Evolutionary conservation across 495 filamentous ascomycete species (phyloP), one percentile per base, ranked within the genome.

Genomic region (Penicillium samsonianum): DNA sequence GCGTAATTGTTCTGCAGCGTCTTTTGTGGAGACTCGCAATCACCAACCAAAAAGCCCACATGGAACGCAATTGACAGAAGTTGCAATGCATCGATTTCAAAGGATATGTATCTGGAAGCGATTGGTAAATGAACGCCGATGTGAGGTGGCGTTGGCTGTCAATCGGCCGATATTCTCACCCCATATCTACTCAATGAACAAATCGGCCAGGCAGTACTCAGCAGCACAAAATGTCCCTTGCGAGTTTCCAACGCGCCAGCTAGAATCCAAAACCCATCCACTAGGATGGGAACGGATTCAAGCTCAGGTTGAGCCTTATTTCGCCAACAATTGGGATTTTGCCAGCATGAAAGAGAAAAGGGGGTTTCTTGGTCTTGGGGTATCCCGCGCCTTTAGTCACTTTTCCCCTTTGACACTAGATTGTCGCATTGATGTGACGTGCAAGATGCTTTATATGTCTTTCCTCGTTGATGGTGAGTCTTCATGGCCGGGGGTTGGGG

Each of bases 401-500:
- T 62, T 55, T n/a, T 62, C 60, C 14, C 65, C 65, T 11, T 44
- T 67, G 17, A 59, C 59, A 0, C 46, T 65, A 2, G 25, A 62
- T 25, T 50, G 56, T 30, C 62, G 62, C 4, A 63, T 65, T 26
- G 59, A 65, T 19, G 44, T 45, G 30, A 60, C 59, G 5, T 57
- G 65, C 33, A 62, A 55, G 17, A 49, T 65, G 53, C 62, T 60
- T 43, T 67, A 62, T 41, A 33, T 67, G 25, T 42, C 40, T 11
- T 26, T 65, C 8, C 30, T 67, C 16, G 60, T 65, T 50, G 65
- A 67, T 50, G 62, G 62, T 67, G 16, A 35, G 65, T 50, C 12
- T 0, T 11, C 9, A 28, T 14, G 4, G 19, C 23, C 4, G 2
- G 6, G 0, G 3, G 1, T 11, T 31, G 2, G 22, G 20, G 1